Conservation (phyloP, 2,329 filamentous ascomycete genomes). For the Aspergillus chevalieri region DNA sequence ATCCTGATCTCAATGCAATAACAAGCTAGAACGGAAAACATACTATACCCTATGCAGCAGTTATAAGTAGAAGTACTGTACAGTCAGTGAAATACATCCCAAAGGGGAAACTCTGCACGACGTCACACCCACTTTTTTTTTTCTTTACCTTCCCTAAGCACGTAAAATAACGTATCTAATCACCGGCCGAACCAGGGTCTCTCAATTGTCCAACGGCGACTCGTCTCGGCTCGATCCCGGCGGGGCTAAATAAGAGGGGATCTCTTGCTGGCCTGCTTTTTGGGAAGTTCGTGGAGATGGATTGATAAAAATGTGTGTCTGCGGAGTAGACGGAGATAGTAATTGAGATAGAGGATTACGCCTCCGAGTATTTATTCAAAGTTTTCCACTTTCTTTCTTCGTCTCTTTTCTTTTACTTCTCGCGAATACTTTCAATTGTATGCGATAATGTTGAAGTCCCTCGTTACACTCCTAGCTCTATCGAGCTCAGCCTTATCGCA, state of each 20-base stretch:
- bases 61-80: no score
- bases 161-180: neutral
- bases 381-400: constrained; percentile 3
- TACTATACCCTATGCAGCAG: no score
- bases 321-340: neutral
- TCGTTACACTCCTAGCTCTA: constrained; percentile 26
- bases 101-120: constrained; percentile 34
- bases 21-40: neutral
- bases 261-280: neutral
- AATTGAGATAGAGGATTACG: no score
- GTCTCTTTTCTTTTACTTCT: neutral
- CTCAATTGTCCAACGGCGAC: neutral
- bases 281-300: neutral
- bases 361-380: no score
- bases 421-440: neutral
- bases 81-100: neutral
- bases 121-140: constrained; percentile 12
- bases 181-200: neutral
- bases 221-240: no score
- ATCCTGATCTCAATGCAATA: neutral
- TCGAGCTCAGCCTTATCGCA: constrained; percentile 27
- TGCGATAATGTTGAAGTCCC: neutral
- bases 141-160: neutral
- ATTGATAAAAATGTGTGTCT: neutral
- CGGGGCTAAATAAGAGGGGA: neutral